Evolutionary conservation across 2,329 filamentous ascomycete species (phyloP).

Genomic region (Aspergillus sp.): DNA sequence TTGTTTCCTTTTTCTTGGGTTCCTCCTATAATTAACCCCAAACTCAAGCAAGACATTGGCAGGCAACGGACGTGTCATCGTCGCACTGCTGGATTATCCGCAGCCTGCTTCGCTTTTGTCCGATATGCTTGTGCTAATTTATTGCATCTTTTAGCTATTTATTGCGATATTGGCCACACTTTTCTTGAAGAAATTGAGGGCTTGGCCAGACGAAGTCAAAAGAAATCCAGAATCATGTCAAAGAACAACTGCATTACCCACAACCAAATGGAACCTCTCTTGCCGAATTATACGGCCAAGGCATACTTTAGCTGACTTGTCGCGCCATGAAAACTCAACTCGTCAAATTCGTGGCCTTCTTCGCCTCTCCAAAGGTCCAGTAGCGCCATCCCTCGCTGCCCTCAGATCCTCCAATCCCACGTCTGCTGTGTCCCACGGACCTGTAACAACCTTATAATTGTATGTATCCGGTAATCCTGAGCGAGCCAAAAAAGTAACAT

Average conservation of each 20-base stretch:
- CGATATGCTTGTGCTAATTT: background rate
- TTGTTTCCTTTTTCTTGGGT: background rate
- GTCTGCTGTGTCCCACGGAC: no score
- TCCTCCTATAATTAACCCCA: constrained; percentile 3
- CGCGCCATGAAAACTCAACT: no score
- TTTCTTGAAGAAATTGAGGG: background rate
- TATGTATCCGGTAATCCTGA: no score
- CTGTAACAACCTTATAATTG: no score
- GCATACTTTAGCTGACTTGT: no score
- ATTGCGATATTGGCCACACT: background rate
- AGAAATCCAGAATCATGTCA: background rate
- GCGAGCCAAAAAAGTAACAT: no score
- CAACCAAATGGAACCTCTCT: background rate
- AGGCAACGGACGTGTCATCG: constrained; percentile 3
- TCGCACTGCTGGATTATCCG: constrained; percentile 5
- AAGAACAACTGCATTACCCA: background rate
- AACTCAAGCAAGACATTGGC: constrained; percentile 4
- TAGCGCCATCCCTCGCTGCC: no score
- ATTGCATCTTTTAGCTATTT: background rate
- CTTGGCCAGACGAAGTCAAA: background rate
- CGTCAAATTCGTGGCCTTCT: no score
- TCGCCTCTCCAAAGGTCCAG: no score
- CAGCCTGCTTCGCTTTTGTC: background rate
- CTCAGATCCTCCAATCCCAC: no score
- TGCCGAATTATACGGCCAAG: background rate